A percentile compares a stretch with the other conserved stretches of the same genome.
These are phyloP conservation scores for Metschnikowia baotianmanensis DNA, from an alignment of 805 yeast genomes.

Conservation along the genomic window DNA sequence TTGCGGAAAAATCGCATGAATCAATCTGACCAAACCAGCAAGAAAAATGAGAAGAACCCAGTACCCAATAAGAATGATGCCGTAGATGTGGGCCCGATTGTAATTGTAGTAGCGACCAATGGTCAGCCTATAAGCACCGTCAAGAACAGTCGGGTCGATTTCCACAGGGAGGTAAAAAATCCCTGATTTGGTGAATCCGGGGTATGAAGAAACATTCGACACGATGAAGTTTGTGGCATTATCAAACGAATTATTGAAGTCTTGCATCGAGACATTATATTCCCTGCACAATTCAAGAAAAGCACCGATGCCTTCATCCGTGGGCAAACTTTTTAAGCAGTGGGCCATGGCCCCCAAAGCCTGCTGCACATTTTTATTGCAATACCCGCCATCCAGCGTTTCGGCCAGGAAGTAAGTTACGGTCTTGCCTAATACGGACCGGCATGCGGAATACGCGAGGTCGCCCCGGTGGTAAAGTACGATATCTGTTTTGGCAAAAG, in stretches of 20 bases:
- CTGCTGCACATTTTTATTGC: constrained; percentile 33
- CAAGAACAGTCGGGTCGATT: constrained; percentile 20
- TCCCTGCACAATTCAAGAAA: constrained; percentile 10
- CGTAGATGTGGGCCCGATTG: constrained; percentile 36
- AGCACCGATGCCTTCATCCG: constrained; percentile 17
- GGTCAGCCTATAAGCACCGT: constrained; percentile 25
- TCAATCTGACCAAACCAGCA: constrained; percentile 42
- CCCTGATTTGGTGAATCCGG: constrained; percentile 27
- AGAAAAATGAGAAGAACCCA: constrained; percentile 46
- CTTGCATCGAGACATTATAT: constrained; percentile 26
- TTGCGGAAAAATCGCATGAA: constrained; percentile 36
- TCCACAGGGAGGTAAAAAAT: constrained; percentile 37
- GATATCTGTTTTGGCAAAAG: not conserved
- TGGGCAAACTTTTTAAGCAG: constrained; percentile 27
- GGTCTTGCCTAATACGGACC: constrained; percentile 21
- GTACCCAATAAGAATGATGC: constrained; percentile 43
- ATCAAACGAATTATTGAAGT: constrained; percentile 31
- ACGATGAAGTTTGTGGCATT: constrained; percentile 41
- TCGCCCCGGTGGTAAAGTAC: constrained; percentile 4
- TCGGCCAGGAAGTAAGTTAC: constrained; percentile 23
- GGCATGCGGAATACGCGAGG: constrained; percentile 28
- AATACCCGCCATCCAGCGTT: constrained; percentile 22
- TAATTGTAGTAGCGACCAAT: constrained; percentile 36
- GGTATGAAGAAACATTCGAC: constrained; percentile 29
- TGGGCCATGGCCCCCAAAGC: constrained; percentile 40